Base-by-base conservation (phyloP, 2,329 filamentous ascomycete species). In the Scopulariopsis brevicaulis region DNA sequence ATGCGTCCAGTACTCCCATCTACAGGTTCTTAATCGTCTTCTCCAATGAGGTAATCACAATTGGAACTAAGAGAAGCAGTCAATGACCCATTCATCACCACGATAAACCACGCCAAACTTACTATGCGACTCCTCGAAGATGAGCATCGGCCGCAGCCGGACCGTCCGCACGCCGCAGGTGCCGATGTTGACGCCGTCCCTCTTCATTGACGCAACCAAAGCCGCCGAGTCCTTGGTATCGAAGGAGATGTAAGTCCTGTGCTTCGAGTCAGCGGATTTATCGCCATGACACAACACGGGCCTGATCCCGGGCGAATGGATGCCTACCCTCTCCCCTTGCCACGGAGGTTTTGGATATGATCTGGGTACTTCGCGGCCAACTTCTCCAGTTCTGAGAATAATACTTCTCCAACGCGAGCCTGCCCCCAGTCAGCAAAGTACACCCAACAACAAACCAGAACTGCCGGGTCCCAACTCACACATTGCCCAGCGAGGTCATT, bases 121-220 rank as follows among this genome's bases (percentile, higher is more conserved):
- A 68, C 66, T 83, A 72, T 90, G 87, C 67, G 82, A 76, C 72
- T 84, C 80, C 76, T 88, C 84, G 77, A 93, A 92, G 66, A 92
- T 83, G 65, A 93, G 74, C 89, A 93, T 93, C 11, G 89, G 89
- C 64, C 89, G 77, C 68, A 93, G 73, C 60, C 89, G 74, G 22
- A 93, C 84, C 15, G 89, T 87, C 61, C 71, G 74, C 68, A 79
- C 79, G 34, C 89, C 89, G 64, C 80, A 84, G n/a, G 87, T 88
- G 62, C 89, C 89, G 67, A 92, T 84, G 72, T 91, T 92, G 66
- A 93, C 75, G 60, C 88, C 88, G 2, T 86, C 74, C 2, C 71
- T 74, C 80, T 90, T 92, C 63, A 86, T 86, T 71, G 81, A 83
- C 70, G 76, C 82, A 61, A 92, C 71, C 65, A 93, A 82, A 63